Evolutionary conservation across 805 yeast species (phyloP).

Genomic region (Starmerella stigmatis): DNA sequence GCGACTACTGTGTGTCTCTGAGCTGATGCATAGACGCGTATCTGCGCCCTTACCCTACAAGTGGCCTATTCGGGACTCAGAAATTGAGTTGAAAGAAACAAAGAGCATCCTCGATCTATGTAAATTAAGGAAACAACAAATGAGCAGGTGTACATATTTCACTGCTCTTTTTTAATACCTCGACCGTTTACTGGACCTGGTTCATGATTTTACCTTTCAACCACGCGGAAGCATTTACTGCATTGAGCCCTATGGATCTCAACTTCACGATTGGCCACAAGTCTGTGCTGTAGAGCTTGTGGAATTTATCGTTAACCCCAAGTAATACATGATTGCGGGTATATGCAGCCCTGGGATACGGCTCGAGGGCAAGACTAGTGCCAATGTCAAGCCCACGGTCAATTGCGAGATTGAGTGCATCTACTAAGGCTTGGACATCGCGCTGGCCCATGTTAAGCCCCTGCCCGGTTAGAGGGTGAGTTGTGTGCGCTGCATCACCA

Average conservation of each 20-base stretch:
- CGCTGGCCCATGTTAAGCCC: constrained; percentile 97
- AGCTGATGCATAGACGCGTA: no score
- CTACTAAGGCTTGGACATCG: constrained; percentile 65
- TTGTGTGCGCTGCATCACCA: constrained; percentile 97
- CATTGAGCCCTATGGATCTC: constrained; percentile 65
- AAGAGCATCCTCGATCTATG: no score
- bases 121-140: no score
- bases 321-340: constrained; percentile 67
- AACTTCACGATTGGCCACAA: constrained; percentile 61
- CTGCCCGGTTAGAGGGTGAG: constrained; percentile 96
- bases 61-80: no score
- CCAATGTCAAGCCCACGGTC: constrained; percentile 85
- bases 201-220: constrained; percentile 62
- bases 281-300: constrained; percentile 72
- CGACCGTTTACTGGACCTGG: constrained; percentile 35
- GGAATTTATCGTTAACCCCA: constrained; percentile 85
- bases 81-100: no score
- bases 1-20: no score
- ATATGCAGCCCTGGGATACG: constrained; percentile 75
- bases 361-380: constrained; percentile 64
- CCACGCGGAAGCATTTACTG: constrained; percentile 51
- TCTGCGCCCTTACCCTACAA: no score
- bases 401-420: constrained; percentile 58
- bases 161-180: no score
- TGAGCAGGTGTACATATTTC: no score